Base-by-base conservation (phyloP, 164 flowering plant genomes). In the Magnolia changhungtana region DNA sequence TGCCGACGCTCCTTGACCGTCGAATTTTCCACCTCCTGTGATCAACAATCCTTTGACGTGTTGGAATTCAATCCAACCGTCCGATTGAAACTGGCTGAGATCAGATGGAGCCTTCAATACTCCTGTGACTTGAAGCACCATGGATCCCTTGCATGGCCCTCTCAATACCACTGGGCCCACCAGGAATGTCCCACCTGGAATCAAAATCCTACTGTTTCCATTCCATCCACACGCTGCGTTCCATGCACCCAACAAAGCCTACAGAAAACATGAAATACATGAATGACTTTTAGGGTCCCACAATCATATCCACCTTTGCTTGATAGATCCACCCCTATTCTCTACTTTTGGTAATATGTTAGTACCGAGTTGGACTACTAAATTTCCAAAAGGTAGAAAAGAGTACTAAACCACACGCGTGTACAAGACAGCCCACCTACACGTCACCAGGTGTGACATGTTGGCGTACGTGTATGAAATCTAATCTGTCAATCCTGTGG, bases 201-300 rank as follows among this genome's bases (percentile, higher is more conserved):
- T 67, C 71, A 37, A 63, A 29, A 72, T 37, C 50, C 75, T 65
- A 2, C 65, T 52, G 19, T 9, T 24, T 14, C 79, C 79, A 27
- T 50, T 45, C 51, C 20, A 27, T 29, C 49, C 75, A 31, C 79
- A 77, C 20, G 79, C 79, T 7, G 13, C 79, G 6, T 71, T 71
- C 79, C 79, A 77, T 37, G 79, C 75, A 13, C 16, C 37, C 71
- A 72, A 10, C 21, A 77, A 58, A 31, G 79, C 72, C 79, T 77
- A 23, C 24, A 49, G 13, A 14, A 66, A 9, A 23, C 13, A 50
- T 5, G 18, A 45, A 74, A 18, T 19, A 14, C 13, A 55, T 7
- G 20, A 64, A 64, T 64, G 8, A 64, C 45, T 37, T 37, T 37
- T 37, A 37, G 7, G 45, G 45, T 3, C 45, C 45, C 45, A 37